Evolutionary conservation across 352 stramenopile species (phyloP).

Genomic region (Albugo laibachii): DNA sequence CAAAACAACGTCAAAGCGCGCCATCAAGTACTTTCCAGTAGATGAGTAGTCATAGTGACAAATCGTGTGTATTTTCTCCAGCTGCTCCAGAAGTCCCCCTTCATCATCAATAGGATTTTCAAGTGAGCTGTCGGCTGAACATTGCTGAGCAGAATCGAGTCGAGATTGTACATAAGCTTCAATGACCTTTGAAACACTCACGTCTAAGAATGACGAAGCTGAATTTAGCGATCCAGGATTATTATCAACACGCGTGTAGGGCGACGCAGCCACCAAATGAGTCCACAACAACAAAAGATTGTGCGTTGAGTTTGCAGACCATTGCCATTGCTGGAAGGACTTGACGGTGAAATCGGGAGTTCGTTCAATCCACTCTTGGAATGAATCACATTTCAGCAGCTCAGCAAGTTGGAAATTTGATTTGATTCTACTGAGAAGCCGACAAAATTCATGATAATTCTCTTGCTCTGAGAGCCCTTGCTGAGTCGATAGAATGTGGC

Average conservation of each 20-base stretch:
- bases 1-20: conserved; percentile 89
- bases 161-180: conserved; percentile 93
- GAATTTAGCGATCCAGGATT: conserved; percentile 26
- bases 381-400: conserved; percentile 92
- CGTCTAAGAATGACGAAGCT: conserved; percentile 44
- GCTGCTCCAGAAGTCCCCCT: conserved; percentile 90
- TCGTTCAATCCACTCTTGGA: conserved; percentile 94
- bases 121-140: conserved; percentile 82
- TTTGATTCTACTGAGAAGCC: conserved; percentile 92
- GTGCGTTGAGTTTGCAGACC: conserved; percentile 88
- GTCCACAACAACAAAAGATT: conserved; percentile 95
- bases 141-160: conserved; percentile 86
- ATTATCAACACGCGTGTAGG: conserved; percentile 82
- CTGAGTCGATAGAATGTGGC: conserved; percentile 85
- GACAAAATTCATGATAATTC: conserved; percentile 99
- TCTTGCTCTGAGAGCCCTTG: conserved; percentile 95
- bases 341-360: conserved; percentile 93
- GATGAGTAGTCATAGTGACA: conserved; percentile 92
- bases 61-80: conserved; percentile 92
- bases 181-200: conserved; percentile 72
- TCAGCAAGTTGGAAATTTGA: conserved; percentile 97
- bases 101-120: conserved; percentile 95
- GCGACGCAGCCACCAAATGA: conserved; percentile 88
- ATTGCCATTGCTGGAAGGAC: conserved; percentile 92
- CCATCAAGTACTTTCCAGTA: conserved; percentile 85